Base-by-base conservation (phyloP, 352 stramenopile genomes). In the Sclerospora graminicola region DNA sequence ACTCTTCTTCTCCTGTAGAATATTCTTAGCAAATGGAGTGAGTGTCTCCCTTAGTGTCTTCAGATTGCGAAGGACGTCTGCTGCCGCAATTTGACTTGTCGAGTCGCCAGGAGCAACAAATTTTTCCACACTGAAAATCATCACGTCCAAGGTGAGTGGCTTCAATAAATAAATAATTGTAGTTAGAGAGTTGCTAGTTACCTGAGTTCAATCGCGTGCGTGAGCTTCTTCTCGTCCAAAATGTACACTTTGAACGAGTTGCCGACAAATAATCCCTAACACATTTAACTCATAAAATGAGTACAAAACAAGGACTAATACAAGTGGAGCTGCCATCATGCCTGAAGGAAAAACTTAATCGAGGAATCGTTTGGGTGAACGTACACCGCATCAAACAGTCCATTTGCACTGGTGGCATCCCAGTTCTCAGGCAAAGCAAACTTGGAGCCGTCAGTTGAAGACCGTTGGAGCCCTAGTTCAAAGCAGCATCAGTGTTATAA, bases 221-320 rank as follows among this genome's bases (percentile, higher is more conserved):
- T 84, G 45, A 79, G 62, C 8, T 82, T 48, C 37, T 74, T 68
- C 49, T 76, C 50, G 16, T 83, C 67, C 2, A 73, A 86, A 11
- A 92, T 51, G 54, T 89, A 89, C 30, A 89, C 60, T 44, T 88
- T 71, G 16, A 92, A 80, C 45, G 82, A 89, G 37, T 60, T 68
- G 16, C 72, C 67, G 31, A 92, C 72, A 45, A 83, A 86, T 28
- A 92, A 41, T 11, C 65, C 71, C 78, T 91, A 26, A 14, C 49
- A 5, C 7, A 57, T 21, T 26, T 20, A 40, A 45, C 0, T n/a
- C 26, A 42, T 19, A 7, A 45, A 20, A 11, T 11, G 20, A 41
- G 15, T 2, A 40, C 8, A 40, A 5, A 11, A 14, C 15, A 14
- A 40, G 16, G 4, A 23, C n/a, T 18, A n/a, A 9, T 26, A 38